These are phyloP conservation scores for Hygrophorus pudorinus DNA, from an alignment of 768 basidiomycete genomes.

Conservation along the genomic window DNA sequence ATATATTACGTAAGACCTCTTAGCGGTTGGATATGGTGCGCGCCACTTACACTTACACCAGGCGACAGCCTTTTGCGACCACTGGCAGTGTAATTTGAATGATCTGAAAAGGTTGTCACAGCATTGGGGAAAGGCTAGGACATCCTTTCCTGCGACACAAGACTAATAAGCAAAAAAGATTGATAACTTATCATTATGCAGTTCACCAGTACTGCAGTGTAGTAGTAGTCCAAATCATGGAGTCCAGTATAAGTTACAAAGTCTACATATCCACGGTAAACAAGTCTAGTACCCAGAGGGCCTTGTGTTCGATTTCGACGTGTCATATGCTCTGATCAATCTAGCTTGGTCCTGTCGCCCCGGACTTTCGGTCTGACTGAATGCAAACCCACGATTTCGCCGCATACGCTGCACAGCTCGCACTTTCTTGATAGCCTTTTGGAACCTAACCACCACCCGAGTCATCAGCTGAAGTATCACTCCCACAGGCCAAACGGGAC, in stretches of 20 bases:
- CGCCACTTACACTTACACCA: too few species aligned
- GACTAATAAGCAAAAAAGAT: too few species aligned
- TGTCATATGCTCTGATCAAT: conserved; percentile 82
- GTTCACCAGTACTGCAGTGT: too few species aligned
- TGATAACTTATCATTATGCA: too few species aligned
- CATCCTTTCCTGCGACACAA: too few species aligned
- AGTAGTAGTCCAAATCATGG: too few species aligned
- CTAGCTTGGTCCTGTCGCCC: conserved; percentile 80
- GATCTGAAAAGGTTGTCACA: too few species aligned
- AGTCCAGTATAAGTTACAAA: neutral
- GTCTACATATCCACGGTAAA: neutral
- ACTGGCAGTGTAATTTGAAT: too few species aligned
- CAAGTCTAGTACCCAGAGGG: conserved; percentile 60
- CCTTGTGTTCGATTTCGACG: conserved; percentile 59
- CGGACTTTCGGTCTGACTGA: conserved; percentile 89
- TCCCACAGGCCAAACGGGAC: conserved; percentile 19
- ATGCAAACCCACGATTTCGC: conserved; percentile 92
- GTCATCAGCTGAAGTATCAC: conserved; percentile 5
- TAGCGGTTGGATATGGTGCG: too few species aligned
- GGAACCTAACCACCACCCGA: conserved; percentile 52
- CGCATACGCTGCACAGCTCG: conserved; percentile 98
- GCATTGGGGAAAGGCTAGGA: too few species aligned
- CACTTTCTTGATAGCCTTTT: conserved; percentile 99
- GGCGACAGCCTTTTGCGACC: too few species aligned
- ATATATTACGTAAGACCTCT: too few species aligned